Evolutionary conservation across 1,284 basidiomycete species (phyloP), one percentile per base, ranked within the genome.

Genomic region (Ceratobasidium theobromae): DNA sequence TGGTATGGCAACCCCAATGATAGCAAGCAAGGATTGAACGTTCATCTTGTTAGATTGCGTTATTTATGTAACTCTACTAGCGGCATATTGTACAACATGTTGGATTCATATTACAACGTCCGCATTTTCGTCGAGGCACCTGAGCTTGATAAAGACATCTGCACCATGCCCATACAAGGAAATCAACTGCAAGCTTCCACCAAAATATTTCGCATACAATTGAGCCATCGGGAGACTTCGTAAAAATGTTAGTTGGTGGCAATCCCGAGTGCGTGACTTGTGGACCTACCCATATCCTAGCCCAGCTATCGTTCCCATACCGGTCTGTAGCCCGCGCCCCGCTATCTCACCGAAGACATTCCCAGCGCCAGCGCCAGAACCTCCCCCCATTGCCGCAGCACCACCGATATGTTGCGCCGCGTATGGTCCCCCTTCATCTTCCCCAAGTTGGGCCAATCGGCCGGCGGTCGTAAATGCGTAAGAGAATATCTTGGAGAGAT

Each of bases 381-480:
- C 58, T 1, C 70, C 74, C 35, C 78, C 82, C 33, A 88, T 76
- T n/a, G 83, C 82, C 43, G 87, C 87, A 72, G 81, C 79, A 14
- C 88, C 86, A 43, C 89, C 84, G 45, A 90, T 75, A 72, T 89
- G 82, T 70, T 91, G 85, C 54, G 87, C 83, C 52, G 86, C 85
- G 72, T 91, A 86, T 12, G 88, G 87, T 0, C 87, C 88, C 35
- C 84, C 86, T 3, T 81, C 77, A 73, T 68, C 74, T 32, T 78
- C 76, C 2, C 67, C 55, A 12, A 69, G 67, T 0, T 80, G 79
- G 2, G 71, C 71, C 45, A 67, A 69, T 32, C 75, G 72, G 11
- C 84, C 84, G 12, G 88, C 89, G 2, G 93, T 95, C 1, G 93
- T 94, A 75, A 94, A 95, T 4, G 92, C 91, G 74, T 95, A 95